Evolutionary conservation across 1,139 yeast genomes (phyloP).

Genomic region (Hyphopichia buzzinii): DNA sequence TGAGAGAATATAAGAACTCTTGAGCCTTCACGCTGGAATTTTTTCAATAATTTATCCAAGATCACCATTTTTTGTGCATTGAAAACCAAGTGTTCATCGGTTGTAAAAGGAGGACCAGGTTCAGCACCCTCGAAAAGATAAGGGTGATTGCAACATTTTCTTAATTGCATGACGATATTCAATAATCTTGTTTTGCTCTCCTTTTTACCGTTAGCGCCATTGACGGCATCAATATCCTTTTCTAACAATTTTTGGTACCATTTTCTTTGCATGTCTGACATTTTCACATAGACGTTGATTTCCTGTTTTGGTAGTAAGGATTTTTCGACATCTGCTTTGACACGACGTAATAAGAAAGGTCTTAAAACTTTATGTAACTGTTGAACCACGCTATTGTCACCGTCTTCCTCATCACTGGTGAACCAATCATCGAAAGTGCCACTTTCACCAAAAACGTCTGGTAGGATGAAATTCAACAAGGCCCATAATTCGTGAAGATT

Average conservation of each 20-base stretch:
- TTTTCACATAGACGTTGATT: slow-evolving; percentile 66
- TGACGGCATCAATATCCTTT: slow-evolving; percentile 80
- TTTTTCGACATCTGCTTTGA: slow-evolving; percentile 77
- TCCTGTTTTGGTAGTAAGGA: slow-evolving; percentile 74
- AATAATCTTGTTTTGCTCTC: slow-evolving; percentile 73
- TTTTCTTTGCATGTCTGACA: slow-evolving; percentile 73
- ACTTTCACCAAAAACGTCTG: slow-evolving; percentile 75
- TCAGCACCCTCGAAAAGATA: slow-evolving; percentile 83
- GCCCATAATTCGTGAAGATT: slow-evolving; percentile 83
- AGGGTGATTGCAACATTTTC: slow-evolving; percentile 84
- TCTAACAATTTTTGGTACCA: slow-evolving; percentile 77
- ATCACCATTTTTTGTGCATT: slow-evolving; percentile 74
- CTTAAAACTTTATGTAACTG: slow-evolving; percentile 87
- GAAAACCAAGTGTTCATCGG: slow-evolving; percentile 75
- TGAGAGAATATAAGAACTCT: slow-evolving; percentile 77
- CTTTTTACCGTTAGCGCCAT: slow-evolving; percentile 72
- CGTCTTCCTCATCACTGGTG: slow-evolving; percentile 27
- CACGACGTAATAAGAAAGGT: slow-evolving; percentile 72
- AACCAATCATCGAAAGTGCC: slow-evolving; percentile 79
- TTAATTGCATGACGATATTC: slow-evolving; percentile 78
- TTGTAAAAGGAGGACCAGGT: slow-evolving; percentile 84
- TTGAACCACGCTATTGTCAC: slow-evolving; percentile 60
- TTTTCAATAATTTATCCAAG: slow-evolving; percentile 63
- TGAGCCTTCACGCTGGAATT: slow-evolving; percentile 65
- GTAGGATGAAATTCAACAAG: slow-evolving; percentile 65